Base-by-base conservation (phyloP, 495 filamentous ascomycete genomes). In the Trichoderma asperelloides region DNA sequence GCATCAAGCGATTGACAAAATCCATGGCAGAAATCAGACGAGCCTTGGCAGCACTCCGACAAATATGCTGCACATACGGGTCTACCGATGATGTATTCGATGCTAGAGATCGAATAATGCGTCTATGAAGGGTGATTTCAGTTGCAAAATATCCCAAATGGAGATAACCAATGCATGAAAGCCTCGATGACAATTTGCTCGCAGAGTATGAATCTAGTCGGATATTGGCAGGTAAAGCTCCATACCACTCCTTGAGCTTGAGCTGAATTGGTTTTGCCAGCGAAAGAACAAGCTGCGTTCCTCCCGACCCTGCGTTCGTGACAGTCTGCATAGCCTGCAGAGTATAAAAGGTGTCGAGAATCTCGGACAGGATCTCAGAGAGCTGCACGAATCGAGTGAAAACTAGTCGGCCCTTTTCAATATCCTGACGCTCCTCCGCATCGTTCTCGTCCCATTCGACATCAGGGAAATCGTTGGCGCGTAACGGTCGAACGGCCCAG, bases 11-110 rank as follows among this genome's bases (percentile, higher is more conserved):
- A 74, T 90, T 90, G 47, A 92, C 87, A 73, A 92, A 91, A 68
- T 89, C 88, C 86, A 93, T 90, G 64, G 89, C 88, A 9, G 88
- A 90, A 66, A 87, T 89, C 23, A 92, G 80, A 21, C 90, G 85
- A 2, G 91, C 90, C 72, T 92, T 90, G 67, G 91, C 91, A 25
- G 95, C 95, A 28, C 89, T 93, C 65, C 95, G 95, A 78, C 93
- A 97, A 73, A 98, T 97, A 79, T 97, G 92, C 21, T 93, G 85
- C 62, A 97, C 86, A 74, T 92, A 89, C 0, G 89, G 84, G 71
- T 91, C 87, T 69, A 40, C 51, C 45, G 45, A 37, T 15, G 65
- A 66, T 28, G 65, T 21, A 2, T 79, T 73, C 0, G 81, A 74
- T 66, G 81, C 81, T 43, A 94, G 79, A 23, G 89, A 89, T 40